Percentiles rank a stretch among this genome's conserved stretches.
phyloP scores from a whole-genome alignment of 1,284 basidiomycete species.

The Exobasidium cylindrosporum region DNA sequence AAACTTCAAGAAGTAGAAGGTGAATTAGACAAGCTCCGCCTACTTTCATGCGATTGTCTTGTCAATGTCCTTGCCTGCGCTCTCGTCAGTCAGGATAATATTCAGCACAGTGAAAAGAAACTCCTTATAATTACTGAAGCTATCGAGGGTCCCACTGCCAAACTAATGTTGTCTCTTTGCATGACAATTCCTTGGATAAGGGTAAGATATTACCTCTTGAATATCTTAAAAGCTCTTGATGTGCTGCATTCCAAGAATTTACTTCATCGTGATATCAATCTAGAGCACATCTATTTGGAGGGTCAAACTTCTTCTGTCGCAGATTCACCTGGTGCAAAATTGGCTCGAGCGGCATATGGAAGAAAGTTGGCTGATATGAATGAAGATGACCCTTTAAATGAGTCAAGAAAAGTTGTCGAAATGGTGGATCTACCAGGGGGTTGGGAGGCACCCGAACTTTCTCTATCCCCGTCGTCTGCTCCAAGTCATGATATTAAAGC shows the following conservation, averaged over 20 bases:
- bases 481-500: not conserved
- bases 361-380: slow-evolving; percentile 46
- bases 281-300: slow-evolving; percentile 26
- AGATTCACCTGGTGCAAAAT: slow-evolving; percentile 17
- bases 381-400: slow-evolving; percentile 41
- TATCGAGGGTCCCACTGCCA: slow-evolving; percentile 22
- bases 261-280: slow-evolving; percentile 39
- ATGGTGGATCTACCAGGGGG: slow-evolving; percentile 23
- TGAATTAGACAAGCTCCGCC: slow-evolving; percentile 39
- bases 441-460: slow-evolving; percentile 48
- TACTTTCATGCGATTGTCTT: slow-evolving; percentile 30
- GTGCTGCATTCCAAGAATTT: slow-evolving; percentile 39
- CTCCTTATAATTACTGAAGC: slow-evolving; percentile 37
- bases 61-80: slow-evolving; percentile 40
- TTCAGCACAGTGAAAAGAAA: slow-evolving; percentile 21
- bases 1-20: slow-evolving; percentile 50
- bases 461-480: slow-evolving; percentile 13
- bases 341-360: slow-evolving; percentile 32
- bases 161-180: slow-evolving; percentile 36
- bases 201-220: slow-evolving; percentile 32
- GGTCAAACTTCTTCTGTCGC: not conserved
- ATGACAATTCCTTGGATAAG: slow-evolving; percentile 37
- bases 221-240: slow-evolving; percentile 40
- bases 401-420: not conserved
- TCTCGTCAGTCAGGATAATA: slow-evolving; percentile 12